These are phyloP conservation scores for Chiua virens DNA, from an alignment of 768 basidiomycete species.

Conservation along the genomic window DNA sequence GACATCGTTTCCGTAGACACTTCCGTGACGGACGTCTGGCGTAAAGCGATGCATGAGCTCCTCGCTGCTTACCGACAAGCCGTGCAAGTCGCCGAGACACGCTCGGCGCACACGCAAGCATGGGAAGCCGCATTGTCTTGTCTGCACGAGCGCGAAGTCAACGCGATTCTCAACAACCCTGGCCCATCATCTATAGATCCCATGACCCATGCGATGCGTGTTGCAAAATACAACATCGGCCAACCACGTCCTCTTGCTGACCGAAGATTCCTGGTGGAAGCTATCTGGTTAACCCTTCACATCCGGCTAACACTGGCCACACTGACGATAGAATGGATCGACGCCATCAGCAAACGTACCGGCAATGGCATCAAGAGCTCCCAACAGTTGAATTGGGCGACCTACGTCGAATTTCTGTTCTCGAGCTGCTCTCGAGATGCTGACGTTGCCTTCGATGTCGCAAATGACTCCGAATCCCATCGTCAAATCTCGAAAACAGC, in stretches of 20 bases:
- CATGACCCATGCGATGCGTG: constrained; percentile 48
- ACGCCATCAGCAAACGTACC: constrained; percentile 26
- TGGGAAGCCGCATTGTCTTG: constrained; percentile 61
- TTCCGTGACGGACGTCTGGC: constrained; percentile 40
- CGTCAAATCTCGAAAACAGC: constrained; percentile 50
- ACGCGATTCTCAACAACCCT: constrained; percentile 31
- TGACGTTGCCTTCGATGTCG: constrained; percentile 44
- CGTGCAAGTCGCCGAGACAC: constrained; percentile 41
- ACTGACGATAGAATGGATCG: constrained; percentile 43
- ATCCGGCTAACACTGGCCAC: constrained; percentile 52
- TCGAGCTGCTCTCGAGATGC: constrained; percentile 48
- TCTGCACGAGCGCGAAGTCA: constrained; percentile 50
- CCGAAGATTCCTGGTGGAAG: constrained; percentile 59
- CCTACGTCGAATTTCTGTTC: constrained; percentile 47
- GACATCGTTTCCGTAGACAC: constrained; percentile 32
- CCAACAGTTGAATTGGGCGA: constrained; percentile 46
- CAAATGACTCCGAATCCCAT: constrained; percentile 48
- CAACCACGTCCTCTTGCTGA: constrained; percentile 59
- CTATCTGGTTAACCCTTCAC: constrained; percentile 53
- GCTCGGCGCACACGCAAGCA: constrained; percentile 56
- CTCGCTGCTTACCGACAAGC: constrained; percentile 41
- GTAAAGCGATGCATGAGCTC: constrained; percentile 34
- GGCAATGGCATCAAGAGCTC: constrained; percentile 11
- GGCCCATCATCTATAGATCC: constrained; percentile 40
- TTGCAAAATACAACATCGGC: constrained; percentile 53